A percentile compares a stretch with the other conserved stretches of the same genome.
These are phyloP conservation scores for Dictyophora rubrovolvata DNA, from an alignment of 768 basidiomycete species.

Conservation along the genomic window DNA sequence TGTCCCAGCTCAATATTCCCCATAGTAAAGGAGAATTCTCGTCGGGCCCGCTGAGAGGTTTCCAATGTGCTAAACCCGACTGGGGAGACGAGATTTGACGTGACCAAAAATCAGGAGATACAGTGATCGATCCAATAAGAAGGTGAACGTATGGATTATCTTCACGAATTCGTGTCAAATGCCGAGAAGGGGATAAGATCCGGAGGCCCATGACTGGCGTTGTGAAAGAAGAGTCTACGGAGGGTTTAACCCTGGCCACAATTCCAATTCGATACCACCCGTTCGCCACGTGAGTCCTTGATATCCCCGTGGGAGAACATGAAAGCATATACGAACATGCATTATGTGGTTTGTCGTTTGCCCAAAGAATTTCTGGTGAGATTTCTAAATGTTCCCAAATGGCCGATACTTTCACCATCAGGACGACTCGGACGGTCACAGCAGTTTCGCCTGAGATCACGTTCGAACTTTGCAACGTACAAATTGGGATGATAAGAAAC, in stretches of 20 bases:
- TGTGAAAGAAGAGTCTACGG: neutral
- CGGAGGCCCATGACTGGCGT: neutral
- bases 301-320: neutral
- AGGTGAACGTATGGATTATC: neutral
- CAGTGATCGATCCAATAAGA: neutral
- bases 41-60: neutral
- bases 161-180: neutral
- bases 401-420: neutral
- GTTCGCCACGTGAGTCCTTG: neutral
- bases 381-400: neutral
- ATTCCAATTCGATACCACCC: conserved; percentile 1
- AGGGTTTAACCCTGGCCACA: neutral
- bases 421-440: neutral
- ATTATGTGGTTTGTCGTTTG: neutral
- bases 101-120: neutral
- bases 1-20: conserved; percentile 3
- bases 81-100: neutral
- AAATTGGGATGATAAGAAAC: neutral
- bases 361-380: neutral
- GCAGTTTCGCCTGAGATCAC: neutral
- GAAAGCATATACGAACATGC: conserved; percentile 1
- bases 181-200: neutral
- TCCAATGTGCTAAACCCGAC: neutral
- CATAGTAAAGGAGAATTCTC: neutral
- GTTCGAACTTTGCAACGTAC: neutral